Conservation (phyloP, 495 filamentous ascomycete genomes). For the Tuber brumale region DNA sequence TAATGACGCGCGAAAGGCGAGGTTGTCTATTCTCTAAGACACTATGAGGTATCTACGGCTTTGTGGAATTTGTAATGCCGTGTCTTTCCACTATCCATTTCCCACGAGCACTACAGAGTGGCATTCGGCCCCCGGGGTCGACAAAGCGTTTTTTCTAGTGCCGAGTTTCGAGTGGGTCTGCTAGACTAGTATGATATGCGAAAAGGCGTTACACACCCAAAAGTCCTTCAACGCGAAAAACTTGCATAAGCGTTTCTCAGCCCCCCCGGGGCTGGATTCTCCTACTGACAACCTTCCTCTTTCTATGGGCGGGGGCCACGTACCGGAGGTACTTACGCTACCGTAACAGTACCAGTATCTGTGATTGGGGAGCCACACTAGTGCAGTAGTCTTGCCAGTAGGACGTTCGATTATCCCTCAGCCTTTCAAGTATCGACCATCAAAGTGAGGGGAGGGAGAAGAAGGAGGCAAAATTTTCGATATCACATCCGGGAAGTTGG, state of each 20-base stretch:
- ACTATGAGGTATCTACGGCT: not conserved
- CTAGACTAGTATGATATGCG: no score
- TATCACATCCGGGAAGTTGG: not conserved
- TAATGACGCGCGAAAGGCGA: not conserved
- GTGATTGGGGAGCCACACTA: not conserved
- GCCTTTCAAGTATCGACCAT: not conserved
- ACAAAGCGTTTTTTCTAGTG: no score
- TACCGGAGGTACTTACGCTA: not conserved
- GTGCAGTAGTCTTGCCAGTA: not conserved
- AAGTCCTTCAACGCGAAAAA: no score
- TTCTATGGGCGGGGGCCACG: not conserved
- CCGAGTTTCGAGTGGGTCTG: no score
- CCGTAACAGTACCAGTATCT: not conserved
- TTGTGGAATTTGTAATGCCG: not conserved
- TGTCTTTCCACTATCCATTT: not conserved
- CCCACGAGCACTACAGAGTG: not conserved
- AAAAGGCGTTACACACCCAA: no score
- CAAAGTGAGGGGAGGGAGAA: not conserved
- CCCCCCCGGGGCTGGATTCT: no score
- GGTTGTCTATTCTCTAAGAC: not conserved
- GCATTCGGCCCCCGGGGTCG: no score
- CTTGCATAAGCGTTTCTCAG: no score
- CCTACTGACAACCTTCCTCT: not conserved
- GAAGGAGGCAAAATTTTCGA: not conserved
- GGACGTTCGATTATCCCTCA: not conserved